A percentile compares a stretch with the other conserved stretches of the same genome.
Evolutionary conservation across 768 basidiomycete species (phyloP).

Genomic region (Myochromella boudieri): DNA sequence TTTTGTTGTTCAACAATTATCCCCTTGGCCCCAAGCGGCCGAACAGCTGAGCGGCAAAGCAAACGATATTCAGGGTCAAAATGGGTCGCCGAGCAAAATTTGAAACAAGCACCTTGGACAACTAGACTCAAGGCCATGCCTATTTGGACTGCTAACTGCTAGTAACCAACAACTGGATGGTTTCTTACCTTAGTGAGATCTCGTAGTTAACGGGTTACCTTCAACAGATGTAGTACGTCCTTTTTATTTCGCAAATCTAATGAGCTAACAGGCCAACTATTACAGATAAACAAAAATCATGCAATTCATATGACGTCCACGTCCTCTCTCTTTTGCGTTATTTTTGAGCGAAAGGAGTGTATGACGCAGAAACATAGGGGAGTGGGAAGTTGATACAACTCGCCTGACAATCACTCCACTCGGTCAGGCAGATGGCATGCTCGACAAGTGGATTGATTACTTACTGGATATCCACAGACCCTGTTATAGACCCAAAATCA

Average conservation of each 20-base stretch:
- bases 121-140: conserved; percentile 19
- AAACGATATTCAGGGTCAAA: conserved; percentile 41
- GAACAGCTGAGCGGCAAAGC: conserved; percentile 24
- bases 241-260: not conserved
- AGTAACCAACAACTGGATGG: conserved; percentile 33
- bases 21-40: conserved; percentile 39
- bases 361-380: not conserved
- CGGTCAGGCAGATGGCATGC: conserved; percentile 1
- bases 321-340: conserved; percentile 3
- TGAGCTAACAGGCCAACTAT: not conserved
- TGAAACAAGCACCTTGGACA: conserved; percentile 19
- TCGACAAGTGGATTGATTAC: conserved; percentile 10
- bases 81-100: conserved; percentile 41
- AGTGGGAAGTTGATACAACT: conserved; percentile 2
- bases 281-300: not conserved
- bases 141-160: conserved; percentile 36
- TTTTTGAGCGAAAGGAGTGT: not conserved
- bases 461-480: conserved; percentile 9
- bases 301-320: not conserved
- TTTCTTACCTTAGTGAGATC: conserved; percentile 29
- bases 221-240: conserved; percentile 1
- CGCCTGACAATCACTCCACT: not conserved
- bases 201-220: too few relatives aligned
- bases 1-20: conserved; percentile 43
- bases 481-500: conserved; percentile 1